Evolutionary conservation across 345 rosid genomes (phyloP).

Genomic region (Ceriops zippeliana): DNA sequence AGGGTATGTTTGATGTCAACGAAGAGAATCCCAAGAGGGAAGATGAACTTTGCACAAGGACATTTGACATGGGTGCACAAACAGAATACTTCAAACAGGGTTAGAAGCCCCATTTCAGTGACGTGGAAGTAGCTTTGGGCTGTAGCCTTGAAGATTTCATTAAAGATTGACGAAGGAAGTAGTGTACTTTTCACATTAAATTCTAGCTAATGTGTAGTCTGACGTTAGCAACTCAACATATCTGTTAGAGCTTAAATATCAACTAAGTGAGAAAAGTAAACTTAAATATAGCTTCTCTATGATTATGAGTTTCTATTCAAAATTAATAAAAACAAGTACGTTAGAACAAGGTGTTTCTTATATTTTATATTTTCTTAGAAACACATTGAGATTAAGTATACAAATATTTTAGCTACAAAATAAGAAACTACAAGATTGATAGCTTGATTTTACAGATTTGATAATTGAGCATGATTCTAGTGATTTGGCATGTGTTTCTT

Average conservation of each 20-base stretch:
- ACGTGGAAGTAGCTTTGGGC: slow-evolving; percentile 34
- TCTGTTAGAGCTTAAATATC: slow-evolving; percentile 1
- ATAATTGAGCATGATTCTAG: no score
- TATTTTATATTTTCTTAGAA: no score
- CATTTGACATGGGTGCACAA: slow-evolving; percentile 77
- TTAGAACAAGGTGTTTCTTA: no score
- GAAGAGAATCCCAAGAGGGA: slow-evolving; percentile 34
- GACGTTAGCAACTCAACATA: neutral
- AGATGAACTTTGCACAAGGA: slow-evolving; percentile 48
- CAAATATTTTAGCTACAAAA: no score
- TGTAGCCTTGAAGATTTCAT: slow-evolving; percentile 4
- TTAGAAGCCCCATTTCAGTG: slow-evolving; percentile 82
- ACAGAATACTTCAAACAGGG: slow-evolving; percentile 41
- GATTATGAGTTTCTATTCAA: neutral
- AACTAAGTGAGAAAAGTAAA: neutral
- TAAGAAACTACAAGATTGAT: no score
- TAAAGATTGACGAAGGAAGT: neutral
- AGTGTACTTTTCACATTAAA: neutral
- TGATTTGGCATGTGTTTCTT: no score
- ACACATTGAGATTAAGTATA: no score
- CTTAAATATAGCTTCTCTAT: neutral
- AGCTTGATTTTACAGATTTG: no score
- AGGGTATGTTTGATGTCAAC: slow-evolving; percentile 52
- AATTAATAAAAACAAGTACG: neutral
- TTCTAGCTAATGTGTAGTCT: neutral